Evolutionary conservation across 2,329 filamentous ascomycete species (phyloP), one percentile per base, ranked within the genome.

Genomic region (Fusarium fracticaudum): DNA sequence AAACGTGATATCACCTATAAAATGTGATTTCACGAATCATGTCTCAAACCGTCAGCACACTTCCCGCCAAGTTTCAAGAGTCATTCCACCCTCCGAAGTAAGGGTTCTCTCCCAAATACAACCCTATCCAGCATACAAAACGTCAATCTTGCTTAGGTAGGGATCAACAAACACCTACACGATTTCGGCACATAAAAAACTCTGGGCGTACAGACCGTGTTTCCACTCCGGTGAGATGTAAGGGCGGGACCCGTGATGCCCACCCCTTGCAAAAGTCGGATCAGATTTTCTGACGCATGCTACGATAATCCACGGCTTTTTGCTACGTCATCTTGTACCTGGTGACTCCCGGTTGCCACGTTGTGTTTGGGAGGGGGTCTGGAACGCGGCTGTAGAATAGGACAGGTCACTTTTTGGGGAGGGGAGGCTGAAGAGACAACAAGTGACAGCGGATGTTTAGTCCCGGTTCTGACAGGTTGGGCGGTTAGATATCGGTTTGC

Each of bases 171-270:
- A 54, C 51, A 40, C 38, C 22, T 29, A 26, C 22, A 41, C n/a
- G 48, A 22, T 55, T 54, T 35, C 43, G 57, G 41, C 35, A 40
- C 15, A 59, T 37, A 7, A 33, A n/a, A 26, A 22, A 29, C 17
- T 35, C 33, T 53, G 29, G 29, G 45, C n/a, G 45, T 37, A 70
- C 66, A 70, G 45, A 40, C 44, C 53, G 41, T 54, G 60, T 67
- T 53, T 64, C 67, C 67, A 70, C 66, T 15, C 31, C 67, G 67
- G 67, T 70, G 66, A 70, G 66, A 38, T 53, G 47, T 47, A 43
- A 60, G 53, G 60, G 57, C 57, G 58, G 51, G 40, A 17, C 64
- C 33, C 45, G 62, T 47, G 54, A 68, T 60, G 41, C 41, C n/a
- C 20, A 20, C 44, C 26, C 66, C 66, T 47, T 60, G 44, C 31